Evolutionary conservation across 129 eudicot genomes (phyloP), one percentile per base, ranked within the genome.

Genomic region (Smallanthus sonchifolius): DNA sequence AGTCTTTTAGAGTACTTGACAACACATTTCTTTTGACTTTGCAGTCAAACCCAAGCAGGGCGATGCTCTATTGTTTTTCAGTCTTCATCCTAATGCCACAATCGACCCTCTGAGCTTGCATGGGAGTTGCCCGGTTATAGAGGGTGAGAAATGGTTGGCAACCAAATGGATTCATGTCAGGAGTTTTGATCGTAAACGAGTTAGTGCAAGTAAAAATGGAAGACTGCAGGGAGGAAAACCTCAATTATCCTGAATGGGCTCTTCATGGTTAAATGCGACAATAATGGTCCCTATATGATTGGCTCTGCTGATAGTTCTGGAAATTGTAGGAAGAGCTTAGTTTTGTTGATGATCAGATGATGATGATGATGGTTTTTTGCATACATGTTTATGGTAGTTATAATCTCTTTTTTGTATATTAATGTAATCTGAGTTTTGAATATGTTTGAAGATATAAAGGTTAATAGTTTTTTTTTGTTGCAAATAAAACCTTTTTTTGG

Each of bases 111-210:
- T 49, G 38, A 86, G 97, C 86, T 85, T 86, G 82, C 97, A 90
- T 16, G 97, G 96, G 20, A 86, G 98, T 79, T 92, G 96, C 73
- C 96, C 96, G 0, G 96, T 90, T 17, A 86, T 90, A 5, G 88
- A 80, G 77, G 96, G 97, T 4, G 97, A 90, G 79, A 92, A 92
- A 73, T 87, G 95, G 98, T 86, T 92, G 13, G 96, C 98, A 52
- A 92, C 98, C 24, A 92, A 87, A 84, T 92, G 96, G 96, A 87
- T 87, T 8, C 98, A 89, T 59, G 96, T 92, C 37, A 81, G 91
- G 65, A 83, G 88, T 19, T 92, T 89, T 54, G 88, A 82, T 1
- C 54, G 19, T 7, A 75, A n/a, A 20, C 65, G 80, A 51, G 40
- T 71, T 32, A 36, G 38, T 44, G 63, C 63, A 20, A 62, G 69